Conservation (phyloP, 441 rosid genomes). For the Theobroma grandiflorum region DNA sequence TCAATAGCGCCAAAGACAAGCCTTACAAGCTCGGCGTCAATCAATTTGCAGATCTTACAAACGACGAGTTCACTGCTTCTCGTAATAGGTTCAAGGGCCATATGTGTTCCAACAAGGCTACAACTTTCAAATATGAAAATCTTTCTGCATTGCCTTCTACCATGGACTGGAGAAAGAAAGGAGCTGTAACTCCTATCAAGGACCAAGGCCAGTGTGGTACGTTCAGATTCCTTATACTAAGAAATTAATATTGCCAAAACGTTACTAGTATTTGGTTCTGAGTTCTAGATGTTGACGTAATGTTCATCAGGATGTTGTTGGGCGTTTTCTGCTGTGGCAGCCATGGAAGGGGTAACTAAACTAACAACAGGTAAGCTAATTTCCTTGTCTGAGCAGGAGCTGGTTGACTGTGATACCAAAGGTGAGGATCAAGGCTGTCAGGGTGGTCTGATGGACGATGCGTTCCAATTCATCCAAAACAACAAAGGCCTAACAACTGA, state of each 20-base stretch:
- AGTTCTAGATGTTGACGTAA: neutral
- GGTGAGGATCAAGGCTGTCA: slow-evolving; percentile 9
- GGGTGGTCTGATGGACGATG: slow-evolving; percentile 17
- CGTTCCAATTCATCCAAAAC: neutral
- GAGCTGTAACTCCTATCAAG: slow-evolving; percentile 5
- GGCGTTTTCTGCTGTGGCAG: slow-evolving; percentile 14
- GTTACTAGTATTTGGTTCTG: neutral
- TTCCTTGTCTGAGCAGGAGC: slow-evolving; percentile 12
- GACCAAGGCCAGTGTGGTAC: slow-evolving; percentile 16
- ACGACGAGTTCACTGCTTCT: neutral
- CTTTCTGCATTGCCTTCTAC: neutral
- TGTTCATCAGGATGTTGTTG: slow-evolving; percentile 3
- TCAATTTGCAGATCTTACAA: slow-evolving; percentile 14
- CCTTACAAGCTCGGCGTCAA: neutral
- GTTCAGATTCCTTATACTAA: neutral
- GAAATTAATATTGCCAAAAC: neutral
- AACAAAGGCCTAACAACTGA: neutral
- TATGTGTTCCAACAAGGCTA: neutral
- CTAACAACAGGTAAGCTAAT: neutral
- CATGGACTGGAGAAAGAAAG: slow-evolving; percentile 19
- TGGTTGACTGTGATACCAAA: slow-evolving; percentile 13
- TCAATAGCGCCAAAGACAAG: neutral
- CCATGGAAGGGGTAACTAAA: slow-evolving; percentile 11
- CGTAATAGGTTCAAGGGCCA: neutral
- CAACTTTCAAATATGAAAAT: slow-evolving; percentile 13